A percentile compares a stretch with the other conserved stretches of the same genome.
phyloP scores from a whole-genome alignment of 495 filamentous ascomycete species.

The Talaromyces ruber region DNA sequence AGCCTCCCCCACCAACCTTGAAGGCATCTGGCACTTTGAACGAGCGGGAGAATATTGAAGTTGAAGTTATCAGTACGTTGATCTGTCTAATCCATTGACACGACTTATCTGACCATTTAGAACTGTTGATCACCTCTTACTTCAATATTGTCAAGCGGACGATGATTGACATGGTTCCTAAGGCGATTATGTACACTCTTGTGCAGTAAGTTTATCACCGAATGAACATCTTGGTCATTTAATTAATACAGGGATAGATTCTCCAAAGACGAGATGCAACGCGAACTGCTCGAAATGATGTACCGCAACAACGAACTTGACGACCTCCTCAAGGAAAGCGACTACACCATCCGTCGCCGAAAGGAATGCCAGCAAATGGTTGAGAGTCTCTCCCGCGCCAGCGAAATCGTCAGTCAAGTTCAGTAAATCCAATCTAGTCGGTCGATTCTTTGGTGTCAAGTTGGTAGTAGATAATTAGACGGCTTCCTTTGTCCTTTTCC shows the following conservation, averaged over 20 bases:
- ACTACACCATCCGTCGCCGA: conserved; percentile 88
- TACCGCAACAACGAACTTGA: conserved; percentile 86
- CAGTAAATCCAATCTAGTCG: conserved; percentile 46
- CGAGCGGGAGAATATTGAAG: conserved; percentile 88
- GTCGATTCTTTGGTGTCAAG: not conserved
- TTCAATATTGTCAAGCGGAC: conserved; percentile 96
- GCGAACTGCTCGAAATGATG: conserved; percentile 96
- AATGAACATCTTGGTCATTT: not conserved
- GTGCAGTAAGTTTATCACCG: conserved; percentile 62
- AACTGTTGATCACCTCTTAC: conserved; percentile 93
- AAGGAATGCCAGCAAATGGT: conserved; percentile 99
- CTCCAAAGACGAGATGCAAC: conserved; percentile 98
- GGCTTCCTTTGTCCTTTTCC: conserved; percentile 4
- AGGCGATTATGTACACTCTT: conserved; percentile 96
- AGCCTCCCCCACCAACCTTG: conserved; percentile 81
- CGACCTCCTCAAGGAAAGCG: conserved; percentile 92
- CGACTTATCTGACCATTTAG: conserved; percentile 31
- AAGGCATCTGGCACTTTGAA: conserved; percentile 89
- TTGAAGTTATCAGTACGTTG: conserved; percentile 93
- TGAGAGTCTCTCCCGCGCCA: conserved; percentile 77
- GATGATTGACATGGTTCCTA: conserved; percentile 99
- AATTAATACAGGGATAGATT: conserved; percentile 43
- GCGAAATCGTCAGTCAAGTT: conserved; percentile 94
- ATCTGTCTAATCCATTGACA: not conserved
- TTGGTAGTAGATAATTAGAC: not conserved